Evolutionary conservation across 208 protist genomes (phyloP), one percentile per base, ranked within the genome.

Genomic region (Phytomonas francai): DNA sequence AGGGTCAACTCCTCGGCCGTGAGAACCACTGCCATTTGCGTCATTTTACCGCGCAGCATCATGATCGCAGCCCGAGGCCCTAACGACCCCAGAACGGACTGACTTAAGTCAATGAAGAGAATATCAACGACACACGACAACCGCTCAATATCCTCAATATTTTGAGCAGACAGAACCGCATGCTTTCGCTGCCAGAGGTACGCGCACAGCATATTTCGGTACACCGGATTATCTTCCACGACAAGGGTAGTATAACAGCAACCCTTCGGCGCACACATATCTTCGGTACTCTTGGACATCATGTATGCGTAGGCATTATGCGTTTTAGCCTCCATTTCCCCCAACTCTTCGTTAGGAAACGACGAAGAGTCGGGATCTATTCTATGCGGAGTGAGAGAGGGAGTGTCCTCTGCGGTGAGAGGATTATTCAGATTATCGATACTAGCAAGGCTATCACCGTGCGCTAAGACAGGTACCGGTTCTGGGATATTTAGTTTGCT

Each of bases 101-200:
- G 88, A 62, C 88, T 79, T 0, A 86, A 77, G 74, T 94, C 87
- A 39, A 95, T 89, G 60, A 97, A 79, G 39, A 97, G 77, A 65
- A 97, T 93, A 68, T 97, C 87, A 0, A 76, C 81, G n/a, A 91
- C 80, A 6, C 82, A 78, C 56, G 80, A 65, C 6, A 96, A 74
- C 19, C 83, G 81, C 33, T 87, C 69, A 62, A 95, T 80, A 63
- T 95, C 91, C 12, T 78, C 76, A 25, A 90, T 64, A 59, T 65
- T 83, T 74, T 84, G 83, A 19, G 88, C 88, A 2, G 89, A 80
- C 28, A 94, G 80, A 28, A 97, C 91, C 30, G 91, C 89, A 74
- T 97, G 89, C 58, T 85, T 89, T 1, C 84, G 81, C 66, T 93
- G 83, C 89, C 91, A 97, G 45, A 97, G 73, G 68, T 84, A 94